Base-by-base conservation (phyloP, 345 rosid species). In the Populus deltoides region DNA sequence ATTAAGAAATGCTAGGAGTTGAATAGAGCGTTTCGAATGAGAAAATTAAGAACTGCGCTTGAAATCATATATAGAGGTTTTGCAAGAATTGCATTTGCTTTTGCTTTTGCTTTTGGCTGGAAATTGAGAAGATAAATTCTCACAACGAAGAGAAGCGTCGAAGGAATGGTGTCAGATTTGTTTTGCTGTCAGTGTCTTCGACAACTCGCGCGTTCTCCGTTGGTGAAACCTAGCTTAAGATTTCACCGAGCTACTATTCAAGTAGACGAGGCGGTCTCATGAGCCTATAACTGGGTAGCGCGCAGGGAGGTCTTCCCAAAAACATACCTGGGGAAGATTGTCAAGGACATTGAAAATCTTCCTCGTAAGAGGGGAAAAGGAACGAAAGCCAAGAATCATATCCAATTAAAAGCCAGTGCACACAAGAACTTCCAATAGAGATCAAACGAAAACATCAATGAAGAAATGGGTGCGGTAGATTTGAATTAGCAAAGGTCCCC, bases 391-490 rank as follows among this genome's bases (percentile, higher is more conserved):
- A 13, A 0, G 55, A 49, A 5, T 49, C 4, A 33, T 33, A 5
- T 49, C 55, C 55, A 13, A 16, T 5, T 4, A 0, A 4, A 16
- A 49, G 55, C 7, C 20, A 16, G n/a, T 7, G 72, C 2, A 20
- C 9, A 20, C 4, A 13, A 22, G 12, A 33, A 9, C 5, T 41
- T 3, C 1, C 6, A 57, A 24, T 11, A 7, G 20, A 20, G 43
- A 25, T 53, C 36, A 59, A 24, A 35, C 17, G 5, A 72, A 16
- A 66, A 4, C 27, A 12, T 43, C 27, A 51, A 55, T 57, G 55
- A 35, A 25, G 25, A 29, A 62, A 75, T 41, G 65, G 83, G 76
- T 66, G 68, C 51, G 63, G 76, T 75, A 70, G 79, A 53, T 80
- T 71, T 47, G 83, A 71, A 80, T 12, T n/a, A 47, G 3, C 75